These are phyloP conservation scores for Discostella stelligera DNA, from an alignment of 352 stramenopile genomes.

Conservation along the genomic window DNA sequence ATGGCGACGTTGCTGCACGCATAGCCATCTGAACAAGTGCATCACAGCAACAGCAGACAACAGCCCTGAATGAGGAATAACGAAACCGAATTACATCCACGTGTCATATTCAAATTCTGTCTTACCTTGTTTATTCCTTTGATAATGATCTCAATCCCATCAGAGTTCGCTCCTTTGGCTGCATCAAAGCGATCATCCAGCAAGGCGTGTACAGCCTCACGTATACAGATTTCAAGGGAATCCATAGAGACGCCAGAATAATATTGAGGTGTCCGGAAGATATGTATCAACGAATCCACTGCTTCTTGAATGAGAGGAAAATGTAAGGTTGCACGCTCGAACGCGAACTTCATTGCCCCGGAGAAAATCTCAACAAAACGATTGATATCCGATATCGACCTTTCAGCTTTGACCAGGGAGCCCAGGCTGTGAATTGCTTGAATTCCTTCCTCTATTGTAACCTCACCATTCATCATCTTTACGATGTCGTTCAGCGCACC, in stretches of 20 bases:
- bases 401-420: slow-evolving; percentile 13
- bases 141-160: slow-evolving; percentile 49
- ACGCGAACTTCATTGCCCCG: slow-evolving; percentile 69
- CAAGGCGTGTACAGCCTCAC: slow-evolving; percentile 54
- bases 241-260: slow-evolving; percentile 47
- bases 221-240: slow-evolving; percentile 58
- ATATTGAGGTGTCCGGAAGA: slow-evolving; percentile 61
- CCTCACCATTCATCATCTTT: slow-evolving; percentile 19
- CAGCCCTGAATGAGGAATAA: background rate
- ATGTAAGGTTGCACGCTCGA: slow-evolving; percentile 62
- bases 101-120: background rate
- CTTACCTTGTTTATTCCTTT: slow-evolving; percentile 79
- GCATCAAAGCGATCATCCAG: slow-evolving; percentile 63
- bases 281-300: slow-evolving; percentile 57
- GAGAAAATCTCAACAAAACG: slow-evolving; percentile 36
- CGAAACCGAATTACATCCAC: background rate
- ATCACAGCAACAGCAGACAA: slow-evolving; percentile 2
- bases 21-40: slow-evolving; percentile 62
- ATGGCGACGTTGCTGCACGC: slow-evolving; percentile 60
- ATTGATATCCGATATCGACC: slow-evolving; percentile 38
- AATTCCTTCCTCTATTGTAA: slow-evolving; percentile 16
- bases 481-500: slow-evolving; percentile 22
- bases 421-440: slow-evolving; percentile 21
- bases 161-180: slow-evolving; percentile 22
- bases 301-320: slow-evolving; percentile 63